These are phyloP conservation scores for Diplodia corticola DNA, from an alignment of 2,329 filamentous ascomycete species.

Conservation along the genomic window DNA sequence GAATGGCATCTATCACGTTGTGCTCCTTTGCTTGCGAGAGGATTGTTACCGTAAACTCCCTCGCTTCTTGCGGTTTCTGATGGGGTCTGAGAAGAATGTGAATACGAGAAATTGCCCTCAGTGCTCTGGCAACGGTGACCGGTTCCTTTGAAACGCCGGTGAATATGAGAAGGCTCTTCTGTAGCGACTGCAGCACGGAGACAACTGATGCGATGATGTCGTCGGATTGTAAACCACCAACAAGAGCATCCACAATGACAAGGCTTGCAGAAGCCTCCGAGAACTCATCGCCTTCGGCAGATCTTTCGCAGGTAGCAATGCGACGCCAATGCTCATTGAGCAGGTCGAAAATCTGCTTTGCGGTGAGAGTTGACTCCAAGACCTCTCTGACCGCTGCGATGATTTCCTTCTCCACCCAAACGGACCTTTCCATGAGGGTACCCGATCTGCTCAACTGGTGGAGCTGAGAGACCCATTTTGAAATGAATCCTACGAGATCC, in stretches of 20 bases:
- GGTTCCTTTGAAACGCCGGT: constrained; percentile 18
- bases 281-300: neutral
- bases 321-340: constrained; percentile 32
- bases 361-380: constrained; percentile 37
- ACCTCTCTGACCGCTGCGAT: constrained; percentile 28
- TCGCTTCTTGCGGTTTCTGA: constrained; percentile 5
- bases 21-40: neutral
- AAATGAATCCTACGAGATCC: constrained; percentile 37
- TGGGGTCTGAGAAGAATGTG: constrained; percentile 18
- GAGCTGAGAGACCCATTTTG: constrained; percentile 38
- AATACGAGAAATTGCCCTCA: constrained; percentile 10
- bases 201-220: constrained; percentile 15
- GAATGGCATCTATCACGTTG: constrained; percentile 8
- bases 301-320: constrained; percentile 9
- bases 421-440: constrained; percentile 21
- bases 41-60: neutral
- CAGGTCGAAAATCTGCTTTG: constrained; percentile 34
- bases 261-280: constrained; percentile 16
- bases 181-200: constrained; percentile 6
- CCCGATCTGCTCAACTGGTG: constrained; percentile 15
- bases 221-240: constrained; percentile 7
- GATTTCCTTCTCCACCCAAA: constrained; percentile 37
- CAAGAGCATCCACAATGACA: constrained; percentile 16
- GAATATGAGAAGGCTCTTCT: constrained; percentile 9
- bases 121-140: constrained; percentile 14